Conservation (phyloP, 495 filamentous ascomycete species). For the Astrothelium subdiscretum region DNA sequence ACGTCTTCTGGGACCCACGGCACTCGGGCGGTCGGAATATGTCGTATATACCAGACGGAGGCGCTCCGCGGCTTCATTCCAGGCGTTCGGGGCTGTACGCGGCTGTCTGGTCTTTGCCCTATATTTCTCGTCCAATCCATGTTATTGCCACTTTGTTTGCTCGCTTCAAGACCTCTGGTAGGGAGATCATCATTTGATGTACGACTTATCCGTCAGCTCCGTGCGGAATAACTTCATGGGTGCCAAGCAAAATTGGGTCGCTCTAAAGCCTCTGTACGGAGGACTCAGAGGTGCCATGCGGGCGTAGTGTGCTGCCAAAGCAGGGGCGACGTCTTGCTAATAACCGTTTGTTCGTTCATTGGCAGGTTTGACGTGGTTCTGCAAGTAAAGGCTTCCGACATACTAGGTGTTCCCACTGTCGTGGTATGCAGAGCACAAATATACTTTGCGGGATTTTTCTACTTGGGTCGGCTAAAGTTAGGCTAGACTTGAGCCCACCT, state of each 20-base stretch:
- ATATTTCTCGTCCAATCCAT: too few species aligned
- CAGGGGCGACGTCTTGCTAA: neutral
- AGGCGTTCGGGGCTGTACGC: too few species aligned
- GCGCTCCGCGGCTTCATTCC: too few species aligned
- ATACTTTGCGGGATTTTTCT: conserved; percentile 1
- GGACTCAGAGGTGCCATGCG: neutral
- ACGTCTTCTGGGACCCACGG: too few species aligned
- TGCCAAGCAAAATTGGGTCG: too few species aligned
- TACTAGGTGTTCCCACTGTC: neutral
- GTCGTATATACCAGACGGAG: too few species aligned
- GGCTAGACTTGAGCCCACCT: neutral
- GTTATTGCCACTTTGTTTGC: neutral
- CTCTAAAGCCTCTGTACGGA: too few species aligned
- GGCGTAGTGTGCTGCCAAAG: neutral
- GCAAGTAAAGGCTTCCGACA: neutral
- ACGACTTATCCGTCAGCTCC: too few species aligned
- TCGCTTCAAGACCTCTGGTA: too few species aligned
- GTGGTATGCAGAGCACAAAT: neutral
- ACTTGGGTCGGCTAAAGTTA: neutral
- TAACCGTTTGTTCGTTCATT: neutral
- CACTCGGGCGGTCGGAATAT: neutral
- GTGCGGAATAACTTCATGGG: too few species aligned
- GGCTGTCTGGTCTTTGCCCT: too few species aligned
- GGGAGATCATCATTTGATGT: too few species aligned
- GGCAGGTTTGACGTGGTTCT: neutral